Evolutionary conservation across 352 stramenopile species (phyloP).

Genomic region (Phytophthora aleatoria): DNA sequence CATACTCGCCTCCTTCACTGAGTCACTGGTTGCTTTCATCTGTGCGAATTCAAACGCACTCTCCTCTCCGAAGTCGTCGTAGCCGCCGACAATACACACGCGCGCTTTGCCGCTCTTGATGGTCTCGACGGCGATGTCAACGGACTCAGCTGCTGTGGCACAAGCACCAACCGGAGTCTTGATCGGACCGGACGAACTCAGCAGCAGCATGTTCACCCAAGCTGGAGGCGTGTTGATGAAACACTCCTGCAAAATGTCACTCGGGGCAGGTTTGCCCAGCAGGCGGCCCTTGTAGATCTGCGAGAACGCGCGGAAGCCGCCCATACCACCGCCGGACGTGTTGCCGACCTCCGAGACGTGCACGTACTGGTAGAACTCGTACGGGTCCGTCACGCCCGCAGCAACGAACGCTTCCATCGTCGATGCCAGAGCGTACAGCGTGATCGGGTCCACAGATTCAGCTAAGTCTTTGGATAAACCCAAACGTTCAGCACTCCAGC

Average conservation of each 20-base stretch:
- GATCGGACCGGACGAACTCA: constrained; percentile 88
- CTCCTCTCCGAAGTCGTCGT: constrained; percentile 90
- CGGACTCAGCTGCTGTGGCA: constrained; percentile 84
- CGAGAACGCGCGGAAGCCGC: constrained; percentile 78
- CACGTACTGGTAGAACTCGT: constrained; percentile 93
- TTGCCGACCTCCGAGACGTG: constrained; percentile 90
- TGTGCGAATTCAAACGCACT: constrained; percentile 87
- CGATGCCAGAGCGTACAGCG: constrained; percentile 73
- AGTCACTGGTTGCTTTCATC: constrained; percentile 90
- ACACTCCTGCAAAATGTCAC: constrained; percentile 79
- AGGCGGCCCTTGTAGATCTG: constrained; percentile 76
- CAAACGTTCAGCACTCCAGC: constrained; percentile 83
- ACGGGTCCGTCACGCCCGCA: constrained; percentile 85
- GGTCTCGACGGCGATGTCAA: constrained; percentile 89
- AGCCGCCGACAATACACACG: constrained; percentile 84
- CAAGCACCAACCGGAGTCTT: constrained; percentile 89
- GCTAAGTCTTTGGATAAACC: constrained; percentile 84
- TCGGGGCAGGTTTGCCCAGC: constrained; percentile 70
- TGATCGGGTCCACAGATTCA: constrained; percentile 79
- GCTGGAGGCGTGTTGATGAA: constrained; percentile 91
- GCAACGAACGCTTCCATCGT: constrained; percentile 85
- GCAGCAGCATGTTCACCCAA: constrained; percentile 91
- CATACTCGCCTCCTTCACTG: constrained; percentile 79
- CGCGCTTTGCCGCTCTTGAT: constrained; percentile 89
- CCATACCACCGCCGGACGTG: constrained; percentile 83